Base-by-base conservation (phyloP, 352 stramenopile genomes). In the Phytophthora aleatoria region DNA sequence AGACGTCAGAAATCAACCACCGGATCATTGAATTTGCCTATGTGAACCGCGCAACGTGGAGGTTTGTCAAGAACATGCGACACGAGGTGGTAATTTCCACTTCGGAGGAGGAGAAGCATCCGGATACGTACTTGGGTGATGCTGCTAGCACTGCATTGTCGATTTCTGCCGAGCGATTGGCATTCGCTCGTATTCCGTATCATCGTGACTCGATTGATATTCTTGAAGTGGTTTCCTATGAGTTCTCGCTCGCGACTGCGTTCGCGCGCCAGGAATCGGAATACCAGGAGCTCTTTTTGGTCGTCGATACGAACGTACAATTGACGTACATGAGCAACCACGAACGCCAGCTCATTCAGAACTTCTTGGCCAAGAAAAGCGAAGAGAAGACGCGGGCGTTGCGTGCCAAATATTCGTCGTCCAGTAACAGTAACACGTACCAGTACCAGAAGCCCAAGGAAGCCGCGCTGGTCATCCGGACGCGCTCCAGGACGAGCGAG, bases 361-460 rank as follows among this genome's bases (percentile, higher is more conserved):
- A 67, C 27, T 92, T 88, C 50, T 63, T 92, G 12, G 44, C 73
- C 6, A 74, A 75, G 31, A 90, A 89, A 64, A 84, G 72, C 20
- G 81, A 90, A 36, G 83, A 92, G 54, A 86, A 78, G 45, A 72
- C 61, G 12, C 83, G 68, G 13, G 68, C 71, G 2, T 62, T 75
- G 48, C 71, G 69, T 5, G 71, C 69, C 47, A 86, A 85, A 45
- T 85, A 81, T 55, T 74, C 75, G 20, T 84, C 67, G 7, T 74
- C 73, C 10, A 78, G 60, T 30, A 73, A 71, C 28, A 74, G 44
- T 26, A 87, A 67, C 44, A 75, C 75, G 15, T 88, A 87, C 27
- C 77, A 85, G 50, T 88, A 89, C 43, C 69, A 77, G 42, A 94
- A 92, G 45, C 83, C 85, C 3, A 91, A 90, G 57, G 85, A 94